Evolutionary conservation across 805 yeast species (phyloP).

Genomic region (Nakazawaea laoshanensis): DNA sequence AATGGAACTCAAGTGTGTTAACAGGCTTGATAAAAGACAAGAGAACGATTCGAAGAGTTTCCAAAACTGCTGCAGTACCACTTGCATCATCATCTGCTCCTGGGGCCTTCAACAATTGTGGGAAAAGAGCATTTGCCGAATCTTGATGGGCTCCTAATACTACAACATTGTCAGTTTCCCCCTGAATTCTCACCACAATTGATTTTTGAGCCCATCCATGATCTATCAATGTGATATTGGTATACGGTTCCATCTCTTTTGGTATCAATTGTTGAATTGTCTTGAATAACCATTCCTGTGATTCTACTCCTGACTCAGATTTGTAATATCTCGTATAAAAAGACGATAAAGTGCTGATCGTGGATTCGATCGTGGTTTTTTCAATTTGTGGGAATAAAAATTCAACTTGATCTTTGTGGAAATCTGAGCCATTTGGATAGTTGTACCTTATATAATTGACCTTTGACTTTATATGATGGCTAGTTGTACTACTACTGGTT

Average conservation of each 20-base stretch:
- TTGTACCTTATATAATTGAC: conserved; percentile 22
- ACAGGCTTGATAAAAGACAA: conserved; percentile 16
- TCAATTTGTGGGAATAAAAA: conserved; percentile 36
- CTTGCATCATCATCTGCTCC: conserved; percentile 96
- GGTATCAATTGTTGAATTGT: conserved; percentile 26
- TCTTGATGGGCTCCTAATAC: conserved; percentile 90
- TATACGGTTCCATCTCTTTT: conserved; percentile 16
- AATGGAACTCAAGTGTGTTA: conserved; percentile 85
- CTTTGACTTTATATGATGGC: conserved; percentile 11
- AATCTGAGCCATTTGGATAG: conserved; percentile 41
- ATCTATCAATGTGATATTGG: conserved; percentile 37
- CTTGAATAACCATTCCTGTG: conserved; percentile 61
- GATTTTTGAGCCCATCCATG: conserved; percentile 81
- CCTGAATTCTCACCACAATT: conserved; percentile 57
- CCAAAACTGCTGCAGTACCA: conserved; percentile 74
- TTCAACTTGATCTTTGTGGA: conserved; percentile 28
- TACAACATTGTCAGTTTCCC: conserved; percentile 37
- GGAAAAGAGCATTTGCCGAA: conserved; percentile 67
- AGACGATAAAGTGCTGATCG: conserved; percentile 55
- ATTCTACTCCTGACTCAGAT: conserved; percentile 57
- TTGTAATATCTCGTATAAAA: conserved; percentile 75
- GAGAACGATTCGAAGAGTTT: conserved; percentile 59
- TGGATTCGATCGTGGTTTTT: conserved; percentile 35
- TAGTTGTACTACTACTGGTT: conserved; percentile 16
- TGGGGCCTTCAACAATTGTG: conserved; percentile 64